These are phyloP conservation scores for Talaromyces piceae DNA, from an alignment of 2,329 filamentous ascomycete species.

Conservation along the genomic window DNA sequence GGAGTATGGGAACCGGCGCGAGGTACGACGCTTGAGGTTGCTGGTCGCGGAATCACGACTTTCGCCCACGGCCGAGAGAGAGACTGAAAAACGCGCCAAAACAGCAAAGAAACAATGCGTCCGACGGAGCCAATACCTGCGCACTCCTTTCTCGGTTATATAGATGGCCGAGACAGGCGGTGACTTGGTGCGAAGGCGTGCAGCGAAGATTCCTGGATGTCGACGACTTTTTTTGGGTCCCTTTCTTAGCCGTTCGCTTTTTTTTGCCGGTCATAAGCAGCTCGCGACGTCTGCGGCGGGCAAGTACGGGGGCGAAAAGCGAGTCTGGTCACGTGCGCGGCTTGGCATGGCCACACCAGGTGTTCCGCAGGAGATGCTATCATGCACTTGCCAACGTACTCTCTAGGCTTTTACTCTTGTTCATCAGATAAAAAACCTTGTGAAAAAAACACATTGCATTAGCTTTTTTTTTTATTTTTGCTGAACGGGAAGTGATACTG, in stretches of 20 bases:
- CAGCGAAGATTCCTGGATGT: neutral
- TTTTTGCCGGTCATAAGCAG: neutral
- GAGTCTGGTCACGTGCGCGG: neutral
- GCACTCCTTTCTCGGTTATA: neutral
- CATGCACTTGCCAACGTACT: too few species aligned
- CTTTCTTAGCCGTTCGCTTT: neutral
- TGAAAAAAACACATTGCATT: too few species aligned
- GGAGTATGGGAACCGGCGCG: neutral
- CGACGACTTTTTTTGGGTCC: neutral
- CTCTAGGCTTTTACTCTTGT: too few species aligned
- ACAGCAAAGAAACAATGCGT: neutral
- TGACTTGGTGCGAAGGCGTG: neutral
- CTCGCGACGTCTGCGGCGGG: neutral
- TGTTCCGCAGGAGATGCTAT: too few species aligned
- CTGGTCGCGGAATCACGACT: too few species aligned
- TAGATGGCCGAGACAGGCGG: neutral
- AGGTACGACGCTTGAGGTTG: neutral
- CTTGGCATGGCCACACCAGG: too few species aligned
- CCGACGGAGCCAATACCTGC: neutral
- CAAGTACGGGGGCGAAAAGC: neutral
- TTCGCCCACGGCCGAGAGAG: neutral
- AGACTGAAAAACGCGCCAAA: neutral
- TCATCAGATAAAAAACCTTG: too few species aligned
- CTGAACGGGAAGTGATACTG: too few species aligned
- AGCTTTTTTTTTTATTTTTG: too few species aligned